Base-by-base conservation (phyloP, 257 asterid genomes). In the Anisodus tanguticus region DNA sequence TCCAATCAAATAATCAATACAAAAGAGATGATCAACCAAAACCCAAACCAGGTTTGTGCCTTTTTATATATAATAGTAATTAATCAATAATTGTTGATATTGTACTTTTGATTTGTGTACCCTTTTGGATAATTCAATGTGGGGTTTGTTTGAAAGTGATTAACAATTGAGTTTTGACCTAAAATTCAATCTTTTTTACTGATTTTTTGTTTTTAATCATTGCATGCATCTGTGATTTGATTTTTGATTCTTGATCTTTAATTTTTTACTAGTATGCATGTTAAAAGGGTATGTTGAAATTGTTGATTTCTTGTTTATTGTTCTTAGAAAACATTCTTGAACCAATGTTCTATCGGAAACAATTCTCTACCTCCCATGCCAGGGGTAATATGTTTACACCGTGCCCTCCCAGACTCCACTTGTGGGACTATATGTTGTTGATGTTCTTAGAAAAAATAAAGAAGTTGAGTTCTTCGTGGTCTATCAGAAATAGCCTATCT, bases 11-110 rank as follows among this genome's bases (percentile, higher is more conserved):
- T 31, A 31, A 31, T 31, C 35, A 85, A 16, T 12, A 49, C 37
- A 87, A 68, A 83, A 74, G 81, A 45, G 90, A 87, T 66, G 93
- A 91, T 86, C 90, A 83, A 84, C 74, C 76, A 62, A 84, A 86
- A 11, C 84, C 84, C 83, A 86, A 69, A 63, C 87, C 91, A 81
- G 87, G 86, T 77, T 94, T 89, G 80, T 54, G 60, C 19, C 45
- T 9, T 58, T 55, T 60, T 35, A 2, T 68, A 11, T 26, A 78
- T 13, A 49, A 31, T 31, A 31, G 35, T 31, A 31, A 31, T 31
- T 31, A 31, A 31, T 31, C 35, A 31, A 31, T 31, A 31, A 60
- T 85, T 79, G 43, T n/a, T 41, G 41, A 70, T 49, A 35, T 63
- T 53, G 19, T 11, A 60, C 4, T 57, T 39, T 60, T 53, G 63